A percentile compares a stretch with the other conserved stretches of the same genome.
phyloP scores from a whole-genome alignment of 768 basidiomycete species.

The Lepiota venenata region DNA sequence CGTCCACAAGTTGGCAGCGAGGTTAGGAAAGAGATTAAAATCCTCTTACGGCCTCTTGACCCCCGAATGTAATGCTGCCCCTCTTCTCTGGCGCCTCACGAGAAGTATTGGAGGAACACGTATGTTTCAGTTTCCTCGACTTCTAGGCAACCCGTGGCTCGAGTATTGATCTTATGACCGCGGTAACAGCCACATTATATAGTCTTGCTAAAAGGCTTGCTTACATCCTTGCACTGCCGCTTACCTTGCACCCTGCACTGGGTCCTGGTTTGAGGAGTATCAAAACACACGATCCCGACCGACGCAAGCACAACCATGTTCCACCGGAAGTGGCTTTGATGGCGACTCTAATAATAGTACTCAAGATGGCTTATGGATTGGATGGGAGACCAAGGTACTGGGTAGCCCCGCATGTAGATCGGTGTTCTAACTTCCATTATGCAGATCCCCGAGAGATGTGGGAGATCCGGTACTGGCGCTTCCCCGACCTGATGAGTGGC shows the following conservation, averaged over 20 bases:
- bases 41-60: constrained; percentile 53
- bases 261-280: constrained; percentile 36
- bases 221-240: constrained; percentile 50
- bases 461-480: constrained; percentile 62
- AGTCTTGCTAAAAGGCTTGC: constrained; percentile 57
- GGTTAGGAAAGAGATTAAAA: constrained; percentile 57
- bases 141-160: constrained; percentile 10
- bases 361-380: constrained; percentile 85
- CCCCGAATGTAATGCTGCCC: constrained; percentile 74
- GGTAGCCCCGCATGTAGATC: constrained; percentile 6
- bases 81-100: constrained; percentile 75
- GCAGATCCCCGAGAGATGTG: constrained; percentile 39
- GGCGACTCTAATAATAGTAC: constrained; percentile 58
- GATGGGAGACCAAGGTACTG: constrained; percentile 61
- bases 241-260: constrained; percentile 56
- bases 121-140: constrained; percentile 36
- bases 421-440: constrained; percentile 13
- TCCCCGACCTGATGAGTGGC: constrained; percentile 46
- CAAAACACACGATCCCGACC: constrained; percentile 35
- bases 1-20: constrained; percentile 60
- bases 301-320: constrained; percentile 58
- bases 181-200: constrained; percentile 58
- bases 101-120: constrained; percentile 69
- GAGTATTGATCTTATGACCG: constrained; percentile 3
- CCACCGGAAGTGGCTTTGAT: constrained; percentile 66